Conservation (phyloP, 2,329 filamentous ascomycete species). For the Colletotrichum caudatum region DNA sequence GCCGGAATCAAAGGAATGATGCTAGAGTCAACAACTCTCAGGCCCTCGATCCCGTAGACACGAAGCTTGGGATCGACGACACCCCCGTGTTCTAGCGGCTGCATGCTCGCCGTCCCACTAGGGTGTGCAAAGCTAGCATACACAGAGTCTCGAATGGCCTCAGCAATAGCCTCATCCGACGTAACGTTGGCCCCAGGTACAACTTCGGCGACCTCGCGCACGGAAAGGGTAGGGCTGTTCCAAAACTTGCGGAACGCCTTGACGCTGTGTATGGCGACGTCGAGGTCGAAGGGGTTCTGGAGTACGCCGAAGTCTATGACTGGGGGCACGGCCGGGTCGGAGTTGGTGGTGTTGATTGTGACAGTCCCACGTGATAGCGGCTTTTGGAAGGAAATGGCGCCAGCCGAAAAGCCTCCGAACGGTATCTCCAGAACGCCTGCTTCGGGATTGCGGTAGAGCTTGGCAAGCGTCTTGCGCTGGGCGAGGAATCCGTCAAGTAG, state of each 20-base stretch:
- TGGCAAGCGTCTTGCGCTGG: conserved; percentile 50
- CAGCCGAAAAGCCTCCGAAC: conserved; percentile 49
- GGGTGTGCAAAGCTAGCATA: conserved; percentile 51
- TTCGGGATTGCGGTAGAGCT: conserved; percentile 47
- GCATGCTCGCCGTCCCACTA: conserved; percentile 61
- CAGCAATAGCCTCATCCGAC: conserved; percentile 13
- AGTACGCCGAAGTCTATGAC: conserved; percentile 54
- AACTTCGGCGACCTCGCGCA: conserved; percentile 21
- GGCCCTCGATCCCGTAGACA: conserved; percentile 47
- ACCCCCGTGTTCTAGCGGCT: conserved; percentile 54
- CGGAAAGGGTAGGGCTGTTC: conserved; percentile 4
- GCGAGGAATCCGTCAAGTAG: conserved; percentile 54
- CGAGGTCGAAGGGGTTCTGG: conserved; percentile 54
- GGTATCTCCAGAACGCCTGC: conserved; percentile 46
- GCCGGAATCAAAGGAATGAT: conserved; percentile 49
- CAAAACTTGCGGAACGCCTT: conserved; percentile 51
- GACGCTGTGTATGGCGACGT: conserved; percentile 47
- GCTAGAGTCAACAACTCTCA: conserved; percentile 49
- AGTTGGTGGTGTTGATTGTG: conserved; percentile 49
- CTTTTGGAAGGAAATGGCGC: conserved; percentile 51
- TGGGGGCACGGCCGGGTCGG: conserved; percentile 50
- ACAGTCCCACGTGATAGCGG: conserved; percentile 56
- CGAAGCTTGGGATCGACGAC: conserved; percentile 49
- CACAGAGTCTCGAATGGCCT: conserved; percentile 13
- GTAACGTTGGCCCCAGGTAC: conserved; percentile 29